phyloP scores from a whole-genome alignment of 345 rosid genomes.

The Angophora floribunda region DNA sequence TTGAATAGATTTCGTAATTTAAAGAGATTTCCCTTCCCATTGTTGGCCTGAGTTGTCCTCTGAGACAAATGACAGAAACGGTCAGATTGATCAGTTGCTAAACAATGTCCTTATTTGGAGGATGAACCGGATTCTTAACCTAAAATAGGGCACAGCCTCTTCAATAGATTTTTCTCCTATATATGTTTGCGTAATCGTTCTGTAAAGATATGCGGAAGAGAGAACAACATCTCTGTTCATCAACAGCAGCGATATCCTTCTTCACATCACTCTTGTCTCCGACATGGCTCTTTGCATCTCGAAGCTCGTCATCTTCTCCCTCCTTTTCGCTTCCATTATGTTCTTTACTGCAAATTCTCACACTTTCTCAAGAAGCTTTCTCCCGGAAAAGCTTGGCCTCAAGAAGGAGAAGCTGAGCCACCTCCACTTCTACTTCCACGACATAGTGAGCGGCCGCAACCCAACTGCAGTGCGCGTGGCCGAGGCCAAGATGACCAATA shows the following conservation, averaged over 20 bases:
- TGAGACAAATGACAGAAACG: too few relatives aligned
- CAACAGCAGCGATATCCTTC: background rate
- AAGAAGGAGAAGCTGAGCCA: conserved; percentile 28
- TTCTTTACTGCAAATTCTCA: background rate
- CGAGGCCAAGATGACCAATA: conserved; percentile 9
- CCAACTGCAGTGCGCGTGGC: conserved; percentile 21
- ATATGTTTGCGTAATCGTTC: background rate
- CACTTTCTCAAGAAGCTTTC: conserved; percentile 2
- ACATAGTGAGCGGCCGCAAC: conserved; percentile 13
- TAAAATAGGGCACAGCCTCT: background rate
- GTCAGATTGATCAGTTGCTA: too few relatives aligned
- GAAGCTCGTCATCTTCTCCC: background rate
- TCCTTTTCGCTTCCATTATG: background rate
- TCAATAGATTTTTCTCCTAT: too few relatives aligned
- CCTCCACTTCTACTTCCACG: conserved; percentile 57
- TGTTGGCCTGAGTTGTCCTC: background rate
- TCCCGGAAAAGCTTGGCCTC: conserved; percentile 7
- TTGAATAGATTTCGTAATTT: background rate
- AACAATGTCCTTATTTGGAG: background rate
- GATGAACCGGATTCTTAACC: background rate
- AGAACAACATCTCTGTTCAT: background rate
- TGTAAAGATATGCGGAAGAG: background rate
- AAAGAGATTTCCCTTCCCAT: background rate
- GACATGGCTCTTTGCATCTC: background rate
- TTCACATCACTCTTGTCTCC: background rate